Conservation (phyloP, 1,284 basidiomycete species). For the Cryptococcus wingfieldii region DNA sequence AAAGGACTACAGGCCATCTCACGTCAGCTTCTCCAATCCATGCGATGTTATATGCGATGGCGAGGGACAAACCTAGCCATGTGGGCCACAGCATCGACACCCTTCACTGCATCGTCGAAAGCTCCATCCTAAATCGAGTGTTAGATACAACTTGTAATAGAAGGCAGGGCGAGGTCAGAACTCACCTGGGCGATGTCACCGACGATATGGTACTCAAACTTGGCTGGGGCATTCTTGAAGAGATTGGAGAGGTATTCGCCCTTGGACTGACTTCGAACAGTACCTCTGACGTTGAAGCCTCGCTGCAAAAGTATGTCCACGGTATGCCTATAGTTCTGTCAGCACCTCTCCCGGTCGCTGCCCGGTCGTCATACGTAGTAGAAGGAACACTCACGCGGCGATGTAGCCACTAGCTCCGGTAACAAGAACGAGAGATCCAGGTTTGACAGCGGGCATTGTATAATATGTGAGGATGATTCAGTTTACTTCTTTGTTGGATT, state of each 20-base stretch:
- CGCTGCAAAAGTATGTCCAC: constrained; percentile 31
- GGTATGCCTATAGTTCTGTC: constrained; percentile 26
- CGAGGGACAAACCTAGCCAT: constrained; percentile 9
- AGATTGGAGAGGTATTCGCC: constrained; percentile 53
- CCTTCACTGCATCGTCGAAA: constrained; percentile 66
- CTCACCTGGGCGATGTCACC: constrained; percentile 57
- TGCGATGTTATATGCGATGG: not conserved
- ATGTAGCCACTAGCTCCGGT: constrained; percentile 52
- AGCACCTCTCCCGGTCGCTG: not conserved
- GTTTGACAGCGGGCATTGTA: constrained; percentile 49
- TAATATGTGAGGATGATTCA: not conserved
- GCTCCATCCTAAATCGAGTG: constrained; percentile 54
- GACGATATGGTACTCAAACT: constrained; percentile 56
- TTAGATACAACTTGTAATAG: not conserved
- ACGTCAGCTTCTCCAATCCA: not conserved
- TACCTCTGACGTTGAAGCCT: constrained; percentile 55
- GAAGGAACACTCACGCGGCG: constrained; percentile 30
- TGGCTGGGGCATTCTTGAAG: constrained; percentile 51
- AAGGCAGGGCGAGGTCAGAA: not conserved
- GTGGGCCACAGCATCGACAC: constrained; percentile 57
- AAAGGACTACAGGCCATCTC: constrained; percentile 12
- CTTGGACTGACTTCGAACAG: constrained; percentile 57
- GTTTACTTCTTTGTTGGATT: too few species aligned
- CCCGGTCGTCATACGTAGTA: not conserved
- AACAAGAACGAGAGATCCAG: constrained; percentile 50